A percentile compares a stretch with the other conserved stretches of the same genome.
Evolutionary conservation across 2,329 filamentous ascomycete species (phyloP).

Genomic region (Diaporthe sp.): DNA sequence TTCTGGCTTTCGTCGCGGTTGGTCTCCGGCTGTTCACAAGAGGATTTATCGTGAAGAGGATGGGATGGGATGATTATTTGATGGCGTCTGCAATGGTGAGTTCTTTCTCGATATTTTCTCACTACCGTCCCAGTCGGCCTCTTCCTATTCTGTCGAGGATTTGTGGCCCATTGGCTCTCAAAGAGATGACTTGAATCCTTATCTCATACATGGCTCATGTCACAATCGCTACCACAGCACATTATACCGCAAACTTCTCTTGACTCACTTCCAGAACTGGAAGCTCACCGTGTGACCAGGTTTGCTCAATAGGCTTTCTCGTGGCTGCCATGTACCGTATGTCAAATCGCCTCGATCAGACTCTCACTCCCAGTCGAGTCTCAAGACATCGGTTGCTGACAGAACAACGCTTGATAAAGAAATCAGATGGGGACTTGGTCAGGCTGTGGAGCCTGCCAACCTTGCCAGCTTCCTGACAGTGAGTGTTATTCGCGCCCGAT

Average conservation of each 20-base stretch:
- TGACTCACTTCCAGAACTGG: neutral
- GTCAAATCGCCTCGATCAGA: neutral
- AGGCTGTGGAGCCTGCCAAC: constrained; percentile 12
- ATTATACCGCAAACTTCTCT: neutral
- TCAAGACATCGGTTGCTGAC: neutral
- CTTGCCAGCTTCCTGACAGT: constrained; percentile 37
- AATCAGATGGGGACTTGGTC: constrained; percentile 44
- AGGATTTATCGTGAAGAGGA: constrained; percentile 40
- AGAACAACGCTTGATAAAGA: constrained; percentile 37
- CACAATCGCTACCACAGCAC: neutral
- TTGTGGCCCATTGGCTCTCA: neutral
- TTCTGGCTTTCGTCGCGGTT: constrained; percentile 43
- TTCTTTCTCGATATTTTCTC: neutral
- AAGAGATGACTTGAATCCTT: neutral
- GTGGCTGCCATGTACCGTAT: constrained; percentile 42
- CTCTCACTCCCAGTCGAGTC: neutral
- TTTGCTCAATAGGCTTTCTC: constrained; percentile 42
- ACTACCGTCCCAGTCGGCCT: neutral
- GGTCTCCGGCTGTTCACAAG: constrained; percentile 42
- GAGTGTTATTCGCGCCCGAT: constrained; percentile 5
- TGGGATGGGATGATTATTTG: constrained; percentile 43
- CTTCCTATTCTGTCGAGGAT: neutral
- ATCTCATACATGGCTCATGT: neutral
- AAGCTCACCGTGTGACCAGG: constrained; percentile 32
- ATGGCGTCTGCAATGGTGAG: constrained; percentile 43